Percentiles rank a stretch among this genome's conserved stretches.
phyloP scores from a whole-genome alignment of 1,284 basidiomycete species.

The Cutaneotrichosporon sp. region DNA sequence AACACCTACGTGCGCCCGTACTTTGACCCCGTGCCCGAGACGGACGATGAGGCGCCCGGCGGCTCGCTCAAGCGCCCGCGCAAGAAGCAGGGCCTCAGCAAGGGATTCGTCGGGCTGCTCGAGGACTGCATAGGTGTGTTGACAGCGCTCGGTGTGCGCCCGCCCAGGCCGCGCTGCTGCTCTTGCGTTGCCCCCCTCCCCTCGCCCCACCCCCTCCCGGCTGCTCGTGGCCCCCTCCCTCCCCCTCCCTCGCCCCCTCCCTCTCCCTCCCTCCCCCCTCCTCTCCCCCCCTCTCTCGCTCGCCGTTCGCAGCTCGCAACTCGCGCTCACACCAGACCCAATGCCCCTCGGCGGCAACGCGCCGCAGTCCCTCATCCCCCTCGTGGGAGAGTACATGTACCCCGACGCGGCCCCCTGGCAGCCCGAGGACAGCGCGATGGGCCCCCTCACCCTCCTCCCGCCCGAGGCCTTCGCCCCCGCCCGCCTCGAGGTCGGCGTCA shows the following conservation, averaged over 20 bases:
- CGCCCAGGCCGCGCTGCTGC: no score
- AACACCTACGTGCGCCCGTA: constrained; percentile 47
- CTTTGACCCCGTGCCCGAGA: constrained; percentile 30
- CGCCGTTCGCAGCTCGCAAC: no score
- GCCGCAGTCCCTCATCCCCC: constrained; percentile 31
- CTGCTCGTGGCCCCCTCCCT: no score
- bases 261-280: no score
- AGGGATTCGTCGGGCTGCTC: constrained; percentile 43
- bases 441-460: constrained; percentile 27
- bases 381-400: constrained; percentile 19
- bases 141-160: no score
- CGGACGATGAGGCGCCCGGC: constrained; percentile 25
- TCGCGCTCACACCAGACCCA: constrained; percentile 33
- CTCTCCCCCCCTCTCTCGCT: no score
- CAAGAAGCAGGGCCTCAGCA: constrained; percentile 35
- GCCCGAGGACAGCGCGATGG: constrained; percentile 11
- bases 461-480: constrained; percentile 31
- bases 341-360: constrained; percentile 35
- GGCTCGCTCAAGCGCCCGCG: constrained; percentile 11
- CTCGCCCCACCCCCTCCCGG: no score
- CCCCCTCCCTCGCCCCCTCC: no score
- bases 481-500: constrained; percentile 36
- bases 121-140: constrained; percentile 49
- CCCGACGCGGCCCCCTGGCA: constrained; percentile 7
- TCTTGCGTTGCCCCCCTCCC: no score